Evolutionary conservation across 257 asterid species (phyloP).

Genomic region (Paraleonurus japonicus): DNA sequence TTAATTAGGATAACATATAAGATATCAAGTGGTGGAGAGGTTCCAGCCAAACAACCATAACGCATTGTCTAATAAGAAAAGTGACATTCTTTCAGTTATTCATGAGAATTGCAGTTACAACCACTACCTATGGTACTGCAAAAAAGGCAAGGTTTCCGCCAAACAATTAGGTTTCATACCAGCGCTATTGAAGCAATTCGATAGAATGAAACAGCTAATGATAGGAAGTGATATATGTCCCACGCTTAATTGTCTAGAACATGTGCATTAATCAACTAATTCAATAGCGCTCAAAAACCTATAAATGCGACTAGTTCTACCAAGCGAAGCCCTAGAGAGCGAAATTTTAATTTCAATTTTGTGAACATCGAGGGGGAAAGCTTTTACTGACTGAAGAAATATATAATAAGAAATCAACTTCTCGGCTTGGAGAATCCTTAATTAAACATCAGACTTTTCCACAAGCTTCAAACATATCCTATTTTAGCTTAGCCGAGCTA

Average conservation of each 20-base stretch:
- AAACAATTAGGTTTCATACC: neutral
- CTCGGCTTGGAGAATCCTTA: neutral
- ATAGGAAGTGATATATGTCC: neutral
- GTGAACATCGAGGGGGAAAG: neutral
- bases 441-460: neutral
- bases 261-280: neutral
- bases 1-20: neutral
- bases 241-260: neutral
- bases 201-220: neutral
- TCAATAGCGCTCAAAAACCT: neutral
- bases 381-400: neutral
- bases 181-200: neutral
- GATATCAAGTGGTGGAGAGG: neutral
- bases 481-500: conserved; percentile 28
- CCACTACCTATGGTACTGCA: neutral
- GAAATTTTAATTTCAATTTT: neutral
- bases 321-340: neutral
- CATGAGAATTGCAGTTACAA: neutral
- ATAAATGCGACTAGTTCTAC: neutral
- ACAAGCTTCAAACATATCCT: neutral
- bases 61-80: neutral
- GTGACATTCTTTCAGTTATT: neutral
- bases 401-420: neutral
- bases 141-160: neutral
- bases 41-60: neutral